Base-by-base conservation (phyloP, 768 basidiomycete species). In the Amanita pallidorosea region DNA sequence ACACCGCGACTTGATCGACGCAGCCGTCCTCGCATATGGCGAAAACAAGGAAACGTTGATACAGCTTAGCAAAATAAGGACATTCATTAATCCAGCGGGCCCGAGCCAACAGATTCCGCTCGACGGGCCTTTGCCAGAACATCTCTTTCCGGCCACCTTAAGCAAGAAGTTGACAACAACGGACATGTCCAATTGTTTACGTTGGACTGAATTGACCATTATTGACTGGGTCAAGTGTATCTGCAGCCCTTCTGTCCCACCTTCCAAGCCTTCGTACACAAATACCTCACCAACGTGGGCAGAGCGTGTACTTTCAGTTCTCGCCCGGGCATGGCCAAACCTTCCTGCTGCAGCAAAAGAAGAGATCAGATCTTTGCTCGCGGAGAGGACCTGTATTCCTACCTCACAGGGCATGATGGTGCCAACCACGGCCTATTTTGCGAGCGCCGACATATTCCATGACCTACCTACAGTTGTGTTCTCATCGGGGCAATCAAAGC, bases 361-460 rank as follows among this genome's bases (percentile, higher is more conserved):
- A 4, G 65, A 75, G 7, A 68, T 86, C 29, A 65, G 69, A n/a
- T 58, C 61, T 1, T 62, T 80, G 20, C 65, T 91, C 29, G 66
- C 67, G 46, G 60, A 65, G 3, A 67, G 78, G 18, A 54, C 79
- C 1, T 87, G 85, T 58, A 76, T 92, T 36, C 87, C 88, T 15
- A 88, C 85, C 7, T 79, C 77, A 18, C 68, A 65, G 13, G 95
- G 95, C 6, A 75, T 94, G 69, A 83, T 79, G 54, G 59, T 65
- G 35, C 89, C 94, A 0, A 67, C 68, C 7, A 79, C 90, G 52
- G 68, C 86, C 3, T 97, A 96, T 66, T 94, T 96, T 61, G 69
- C 85, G 9, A 90, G 80, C 54, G 90, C 85, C 38, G 81, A 88
- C 58, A 70, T 97, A 41, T 97, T 99, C 62, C 75, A 79, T n/a